A percentile compares a stretch with the other conserved stretches of the same genome.
phyloP scores from a whole-genome alignment of 345 rosid species.

The Eucalyptus curtisii region DNA sequence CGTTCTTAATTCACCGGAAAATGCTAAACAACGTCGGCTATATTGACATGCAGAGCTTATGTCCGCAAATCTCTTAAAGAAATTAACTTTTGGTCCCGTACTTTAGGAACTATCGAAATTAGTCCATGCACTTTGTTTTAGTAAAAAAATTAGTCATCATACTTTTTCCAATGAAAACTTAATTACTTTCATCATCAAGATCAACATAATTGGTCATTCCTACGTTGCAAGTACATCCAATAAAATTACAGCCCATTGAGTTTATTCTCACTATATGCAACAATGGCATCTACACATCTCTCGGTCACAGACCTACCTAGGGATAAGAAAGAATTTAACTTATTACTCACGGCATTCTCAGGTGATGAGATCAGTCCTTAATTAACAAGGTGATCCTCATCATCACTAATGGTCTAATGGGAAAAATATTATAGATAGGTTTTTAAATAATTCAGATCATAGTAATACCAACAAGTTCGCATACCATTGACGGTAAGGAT shows the following conservation, averaged over 20 bases:
- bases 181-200: not conserved
- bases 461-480: not conserved
- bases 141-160: not conserved
- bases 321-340: too few species aligned
- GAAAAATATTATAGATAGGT: too few species aligned
- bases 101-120: not conserved
- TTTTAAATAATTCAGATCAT: too few species aligned
- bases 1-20: not conserved
- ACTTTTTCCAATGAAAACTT: not conserved
- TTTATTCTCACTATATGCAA: not conserved
- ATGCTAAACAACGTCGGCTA: not conserved
- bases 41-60: not conserved
- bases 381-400: not conserved
- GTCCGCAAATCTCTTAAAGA: not conserved
- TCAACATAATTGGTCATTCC: not conserved
- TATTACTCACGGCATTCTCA: too few species aligned
- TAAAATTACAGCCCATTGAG: not conserved
- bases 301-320: too few species aligned
- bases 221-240: not conserved
- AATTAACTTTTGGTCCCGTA: not conserved
- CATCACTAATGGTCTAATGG: not conserved
- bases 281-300: not conserved
- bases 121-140: not conserved
- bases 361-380: too few species aligned
- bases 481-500: not conserved